Evolutionary conservation across 371 early-diverging fungal species (phyloP).

Genomic region (Synchytrium microbalum): DNA sequence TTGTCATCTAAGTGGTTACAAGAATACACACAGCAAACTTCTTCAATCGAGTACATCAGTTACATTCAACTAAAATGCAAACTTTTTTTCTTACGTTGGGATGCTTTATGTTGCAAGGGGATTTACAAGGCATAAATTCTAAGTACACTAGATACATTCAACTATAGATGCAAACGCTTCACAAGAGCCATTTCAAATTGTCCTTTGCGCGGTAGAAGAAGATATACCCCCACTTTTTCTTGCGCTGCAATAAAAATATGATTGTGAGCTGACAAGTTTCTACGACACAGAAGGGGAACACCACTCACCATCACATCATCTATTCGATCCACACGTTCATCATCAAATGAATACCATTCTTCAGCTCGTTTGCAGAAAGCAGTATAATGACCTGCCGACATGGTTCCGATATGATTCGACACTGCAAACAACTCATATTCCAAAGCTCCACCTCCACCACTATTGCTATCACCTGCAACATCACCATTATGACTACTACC

Average conservation of each 20-base stretch:
- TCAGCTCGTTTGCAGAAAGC: not conserved
- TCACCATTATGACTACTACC: too few relatives aligned
- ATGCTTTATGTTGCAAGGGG: too few relatives aligned
- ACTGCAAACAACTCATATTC: not conserved
- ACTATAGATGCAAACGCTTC: too few relatives aligned
- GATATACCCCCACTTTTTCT: not conserved
- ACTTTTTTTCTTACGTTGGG: too few relatives aligned
- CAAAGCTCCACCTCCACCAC: too few relatives aligned
- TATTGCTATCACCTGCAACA: too few relatives aligned
- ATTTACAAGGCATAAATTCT: too few relatives aligned
- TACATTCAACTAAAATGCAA: too few relatives aligned
- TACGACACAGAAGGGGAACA: not conserved
- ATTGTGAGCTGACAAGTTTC: not conserved
- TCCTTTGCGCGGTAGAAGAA: not conserved
- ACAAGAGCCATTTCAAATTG: not conserved
- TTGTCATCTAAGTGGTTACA: too few relatives aligned
- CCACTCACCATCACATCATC: not conserved
- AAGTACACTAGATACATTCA: too few relatives aligned
- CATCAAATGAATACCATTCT: not conserved
- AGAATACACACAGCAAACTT: too few relatives aligned
- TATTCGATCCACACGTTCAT: not conserved
- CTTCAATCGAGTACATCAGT: too few relatives aligned
- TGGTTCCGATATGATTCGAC: not conserved
- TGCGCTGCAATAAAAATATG: not conserved
- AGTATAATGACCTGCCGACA: not conserved